Evolutionary conservation across 2,329 filamentous ascomycete genomes (phyloP).

Genomic region (Diaporthe capsici): DNA sequence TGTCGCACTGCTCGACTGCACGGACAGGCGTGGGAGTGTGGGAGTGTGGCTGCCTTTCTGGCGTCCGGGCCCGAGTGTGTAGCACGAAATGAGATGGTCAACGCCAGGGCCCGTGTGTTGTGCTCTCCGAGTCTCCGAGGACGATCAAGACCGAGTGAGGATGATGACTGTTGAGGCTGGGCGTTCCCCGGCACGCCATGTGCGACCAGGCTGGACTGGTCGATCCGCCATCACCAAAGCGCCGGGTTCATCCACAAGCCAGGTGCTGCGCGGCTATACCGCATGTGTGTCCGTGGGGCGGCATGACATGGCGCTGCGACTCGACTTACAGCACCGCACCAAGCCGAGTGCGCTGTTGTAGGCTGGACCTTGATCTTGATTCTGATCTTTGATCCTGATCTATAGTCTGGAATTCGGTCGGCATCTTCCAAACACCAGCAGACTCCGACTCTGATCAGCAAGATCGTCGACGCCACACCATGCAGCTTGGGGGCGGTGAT

Average conservation of each 20-base stretch:
- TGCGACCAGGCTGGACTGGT: slow-evolving; percentile 27
- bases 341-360: background rate
- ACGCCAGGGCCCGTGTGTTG: slow-evolving; percentile 34
- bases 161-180: slow-evolving; percentile 18
- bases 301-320: slow-evolving; percentile 10
- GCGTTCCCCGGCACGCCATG: slow-evolving; percentile 29
- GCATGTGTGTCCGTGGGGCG: slow-evolving; percentile 16
- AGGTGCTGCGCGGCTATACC: slow-evolving; percentile 5
- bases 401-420: background rate
- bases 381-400: background rate
- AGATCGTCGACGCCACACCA: slow-evolving; percentile 30
- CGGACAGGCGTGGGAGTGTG: background rate
- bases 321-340: background rate
- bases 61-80: slow-evolving; percentile 25
- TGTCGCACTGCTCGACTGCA: slow-evolving; percentile 14
- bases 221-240: slow-evolving; percentile 33
- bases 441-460: slow-evolving; percentile 29
- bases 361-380: background rate
- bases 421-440: slow-evolving; percentile 7
- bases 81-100: slow-evolving; percentile 27
- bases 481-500: slow-evolving; percentile 34
- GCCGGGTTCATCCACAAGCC: slow-evolving; percentile 32
- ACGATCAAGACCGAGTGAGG: background rate
- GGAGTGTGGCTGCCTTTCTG: slow-evolving; percentile 14
- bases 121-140: slow-evolving; percentile 34